These are phyloP conservation scores for Isatis lusitanica DNA, from an alignment of 441 rosid species.

Conservation along the genomic window DNA sequence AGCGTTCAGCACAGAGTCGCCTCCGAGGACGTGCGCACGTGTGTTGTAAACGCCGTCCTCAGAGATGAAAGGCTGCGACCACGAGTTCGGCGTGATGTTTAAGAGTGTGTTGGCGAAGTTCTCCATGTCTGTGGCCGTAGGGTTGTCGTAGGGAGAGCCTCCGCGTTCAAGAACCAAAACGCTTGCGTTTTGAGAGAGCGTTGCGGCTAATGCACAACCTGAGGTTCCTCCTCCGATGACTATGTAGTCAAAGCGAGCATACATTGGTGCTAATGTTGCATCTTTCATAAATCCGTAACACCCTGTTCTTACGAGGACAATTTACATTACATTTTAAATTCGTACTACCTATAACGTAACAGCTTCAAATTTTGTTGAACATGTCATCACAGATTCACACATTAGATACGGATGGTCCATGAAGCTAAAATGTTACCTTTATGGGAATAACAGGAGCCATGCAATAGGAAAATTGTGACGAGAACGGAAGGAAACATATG, in stretches of 20 bases:
- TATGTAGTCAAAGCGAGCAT: conserved; percentile 44
- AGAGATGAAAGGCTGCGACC: conserved; percentile 46
- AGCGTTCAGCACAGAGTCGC: conserved; percentile 47
- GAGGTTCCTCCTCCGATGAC: conserved; percentile 55
- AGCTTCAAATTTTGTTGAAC: neutral
- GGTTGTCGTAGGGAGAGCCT: conserved; percentile 44
- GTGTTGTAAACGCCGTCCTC: conserved; percentile 51
- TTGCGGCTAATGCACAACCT: conserved; percentile 52
- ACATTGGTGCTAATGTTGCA: conserved; percentile 42
- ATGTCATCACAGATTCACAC: neutral
- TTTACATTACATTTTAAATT: neutral
- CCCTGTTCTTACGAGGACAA: conserved; percentile 29
- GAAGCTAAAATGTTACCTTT: conserved; percentile 34
- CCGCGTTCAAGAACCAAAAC: conserved; percentile 53
- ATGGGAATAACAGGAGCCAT: conserved; percentile 35
- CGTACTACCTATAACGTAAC: neutral
- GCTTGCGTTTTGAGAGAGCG: conserved; percentile 39
- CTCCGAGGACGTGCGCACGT: conserved; percentile 49
- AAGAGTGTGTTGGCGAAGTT: conserved; percentile 33
- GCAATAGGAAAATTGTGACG: conserved; percentile 17
- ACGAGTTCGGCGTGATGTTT: conserved; percentile 32
- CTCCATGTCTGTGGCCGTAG: conserved; percentile 28
- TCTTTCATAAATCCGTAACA: conserved; percentile 40
- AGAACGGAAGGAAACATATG: neutral
- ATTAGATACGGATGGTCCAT: neutral